Percentiles rank a stretch among this genome's conserved stretches.
These are phyloP conservation scores for Aspergillus fischeri DNA, from an alignment of 2,329 filamentous ascomycete genomes.

Conservation along the genomic window DNA sequence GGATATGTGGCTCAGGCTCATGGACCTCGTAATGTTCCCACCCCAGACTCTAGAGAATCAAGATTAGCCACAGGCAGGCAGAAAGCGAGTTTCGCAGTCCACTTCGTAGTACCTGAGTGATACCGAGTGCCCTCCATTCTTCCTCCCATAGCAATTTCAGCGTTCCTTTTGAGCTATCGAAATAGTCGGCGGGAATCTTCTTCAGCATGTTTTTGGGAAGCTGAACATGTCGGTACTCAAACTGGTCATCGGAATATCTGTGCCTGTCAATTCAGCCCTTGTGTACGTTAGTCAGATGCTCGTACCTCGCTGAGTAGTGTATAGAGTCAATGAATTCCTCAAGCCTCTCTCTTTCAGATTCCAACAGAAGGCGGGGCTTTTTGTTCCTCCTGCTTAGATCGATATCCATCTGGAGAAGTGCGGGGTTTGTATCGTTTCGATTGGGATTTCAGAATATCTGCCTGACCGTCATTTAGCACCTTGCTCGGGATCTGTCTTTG, in stretches of 20 bases:
- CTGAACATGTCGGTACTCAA: constrained; percentile 96
- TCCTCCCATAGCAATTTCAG: constrained; percentile 97
- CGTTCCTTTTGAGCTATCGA: constrained; percentile 82
- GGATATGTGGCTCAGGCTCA: constrained; percentile 95
- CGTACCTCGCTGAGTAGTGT: constrained; percentile 88
- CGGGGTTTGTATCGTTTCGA: neutral
- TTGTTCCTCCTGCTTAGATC: constrained; percentile 84
- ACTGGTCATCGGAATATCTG: constrained; percentile 90
- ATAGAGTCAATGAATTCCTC: constrained; percentile 92
- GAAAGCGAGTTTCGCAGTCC: neutral
- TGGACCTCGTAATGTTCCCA: constrained; percentile 99
- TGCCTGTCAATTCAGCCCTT: constrained; percentile 14
- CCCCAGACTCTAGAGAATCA: constrained; percentile 70
- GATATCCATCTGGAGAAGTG: constrained; percentile 47
- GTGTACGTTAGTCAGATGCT: constrained; percentile 4
- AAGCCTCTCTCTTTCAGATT: constrained; percentile 74
- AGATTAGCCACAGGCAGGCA: constrained; percentile 1
- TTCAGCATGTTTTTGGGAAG: constrained; percentile 98
- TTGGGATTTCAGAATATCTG: neutral
- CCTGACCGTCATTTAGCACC: neutral
- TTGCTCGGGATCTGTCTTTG: neutral
- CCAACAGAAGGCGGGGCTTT: constrained; percentile 72
- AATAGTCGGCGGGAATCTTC: constrained; percentile 90
- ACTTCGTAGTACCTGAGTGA: constrained; percentile 73
- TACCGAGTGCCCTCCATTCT: constrained; percentile 94